Evolutionary conservation across 305 asterid genomes (phyloP), one percentile per base, ranked within the genome.

Genomic region (Plantago lanceolata): DNA sequence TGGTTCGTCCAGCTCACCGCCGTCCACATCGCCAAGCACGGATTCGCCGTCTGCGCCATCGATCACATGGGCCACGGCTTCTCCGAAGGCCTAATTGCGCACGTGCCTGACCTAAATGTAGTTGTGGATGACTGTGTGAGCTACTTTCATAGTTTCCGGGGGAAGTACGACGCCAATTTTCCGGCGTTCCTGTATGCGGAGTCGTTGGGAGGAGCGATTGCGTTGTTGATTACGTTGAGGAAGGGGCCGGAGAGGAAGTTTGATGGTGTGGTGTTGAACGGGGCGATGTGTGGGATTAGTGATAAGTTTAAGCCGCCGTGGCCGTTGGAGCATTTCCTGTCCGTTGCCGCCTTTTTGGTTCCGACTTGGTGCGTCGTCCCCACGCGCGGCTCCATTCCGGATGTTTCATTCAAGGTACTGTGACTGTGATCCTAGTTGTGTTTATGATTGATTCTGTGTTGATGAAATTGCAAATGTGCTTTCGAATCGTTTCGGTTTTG

Each of bases 21-120:
- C 73, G 90, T 88, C 2, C 90, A 84, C 78, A 43, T 91, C 15
- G 92, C 96, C 15, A 85, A 88, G 49, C 87, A 82, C 57, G 96
- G 96, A 0, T 90, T 90, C 74, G 87, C 89, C 35, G 96, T 88
- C 40, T 90, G 97, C 78, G 97, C 96, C 5, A 80, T 90, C 71
- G 97, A 90, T 71, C 97, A 90, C 75, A 86, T 84, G 83, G 97
- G 97, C 51, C 97, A 90, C 65, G 97, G 97, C 6, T 85, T 57
- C 82, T 85, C 96, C 68, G 94, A 85, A 4, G 97, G 97, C 2
- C 79, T 91, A 19, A 18, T 57, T 51, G 89, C 95, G 19, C 94
- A 91, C 48, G 24, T 91, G 2, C 97, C 97, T 15, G 95, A 88
- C 73, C 63, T 90, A 20, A 67, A 80, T 8, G 71, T 65, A 43